Evolutionary conservation across 768 basidiomycete species (phyloP).

Genomic region (Tulasnella sp.): DNA sequence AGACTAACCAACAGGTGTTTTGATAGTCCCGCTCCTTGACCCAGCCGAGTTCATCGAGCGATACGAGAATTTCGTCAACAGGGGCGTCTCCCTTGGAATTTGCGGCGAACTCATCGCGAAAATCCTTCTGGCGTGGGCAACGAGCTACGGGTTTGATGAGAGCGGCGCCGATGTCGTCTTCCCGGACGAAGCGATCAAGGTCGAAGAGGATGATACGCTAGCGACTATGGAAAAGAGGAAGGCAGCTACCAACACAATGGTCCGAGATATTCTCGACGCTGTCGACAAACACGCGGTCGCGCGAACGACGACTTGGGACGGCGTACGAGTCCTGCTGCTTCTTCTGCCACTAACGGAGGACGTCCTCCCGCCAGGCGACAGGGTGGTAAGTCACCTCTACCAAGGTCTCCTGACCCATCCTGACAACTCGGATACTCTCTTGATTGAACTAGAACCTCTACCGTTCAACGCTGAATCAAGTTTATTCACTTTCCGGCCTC

Average conservation of each 20-base stretch:
- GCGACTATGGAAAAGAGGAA: constrained; percentile 43
- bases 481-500: constrained; percentile 66
- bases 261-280: constrained; percentile 70
- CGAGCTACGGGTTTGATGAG: constrained; percentile 83
- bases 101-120: constrained; percentile 77
- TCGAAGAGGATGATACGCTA: neutral
- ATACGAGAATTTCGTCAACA: constrained; percentile 37
- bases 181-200: neutral
- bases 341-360: constrained; percentile 64
- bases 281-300: constrained; percentile 77
- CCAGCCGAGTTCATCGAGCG: constrained; percentile 72
- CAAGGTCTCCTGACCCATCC: neutral
- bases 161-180: constrained; percentile 52
- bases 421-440: neutral
- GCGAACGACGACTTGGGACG: constrained; percentile 81
- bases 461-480: constrained; percentile 74
- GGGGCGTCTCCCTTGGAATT: constrained; percentile 48
- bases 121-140: constrained; percentile 82
- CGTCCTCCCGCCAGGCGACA: neutral
- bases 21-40: constrained; percentile 78
- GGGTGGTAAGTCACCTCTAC: neutral
- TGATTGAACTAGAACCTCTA: constrained; percentile 54
- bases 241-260: constrained; percentile 60
- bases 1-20: neutral
- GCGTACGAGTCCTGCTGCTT: constrained; percentile 72